Evolutionary conservation across 2,329 filamentous ascomycete species (phyloP), one percentile per base, ranked within the genome.

Genomic region (Iodosphaeria phyllophila): DNA sequence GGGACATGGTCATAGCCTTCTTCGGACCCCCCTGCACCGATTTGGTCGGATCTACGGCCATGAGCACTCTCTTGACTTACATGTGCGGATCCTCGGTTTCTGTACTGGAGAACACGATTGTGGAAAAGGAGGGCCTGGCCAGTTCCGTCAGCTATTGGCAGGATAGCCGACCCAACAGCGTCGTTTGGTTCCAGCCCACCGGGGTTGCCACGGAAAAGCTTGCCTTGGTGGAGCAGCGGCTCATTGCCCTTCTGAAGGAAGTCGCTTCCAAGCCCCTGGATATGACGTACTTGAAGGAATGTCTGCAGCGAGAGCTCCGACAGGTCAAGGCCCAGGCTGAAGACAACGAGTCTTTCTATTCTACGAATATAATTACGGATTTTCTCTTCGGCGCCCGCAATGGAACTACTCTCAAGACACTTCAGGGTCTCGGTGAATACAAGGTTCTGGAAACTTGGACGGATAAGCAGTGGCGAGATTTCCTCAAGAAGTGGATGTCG

Each of bases 81-180:
- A 67, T 98, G 11, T 82, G 80, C 33, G 89, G 84, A 5, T 95
- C 89, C 1, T 92, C 91, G 1, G 82, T 92, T 3, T 86, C 86
- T 1, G 60, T 98, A 2, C 57, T 98, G 5, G 86, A 95, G 42
- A 95, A 95, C 36, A 65, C 73, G 11, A 64, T 98, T 31, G 89
- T 98, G 3, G 89, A 98, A 44, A 82, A 75, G 38, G 86, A 95
- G 48, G 78, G 92, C 36, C 65, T 95, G 22, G 79, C 83, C 4
- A 93, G 83, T 49, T 79, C 74, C 5, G 72, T 95, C 8, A 72
- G 73, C 24, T 83, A 77, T 46, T 75, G 68, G 47, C 75, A 70
- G 38, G 83, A 93, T 34, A 64, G 71, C 14, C 69, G 84, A 24
- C 82, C 84, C 3, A 75, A 80, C 35, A 74, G 74, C 8, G 64